phyloP scores from a whole-genome alignment of 202 grass and related monocot species.

The Dendrocalamus latiflorus region DNA sequence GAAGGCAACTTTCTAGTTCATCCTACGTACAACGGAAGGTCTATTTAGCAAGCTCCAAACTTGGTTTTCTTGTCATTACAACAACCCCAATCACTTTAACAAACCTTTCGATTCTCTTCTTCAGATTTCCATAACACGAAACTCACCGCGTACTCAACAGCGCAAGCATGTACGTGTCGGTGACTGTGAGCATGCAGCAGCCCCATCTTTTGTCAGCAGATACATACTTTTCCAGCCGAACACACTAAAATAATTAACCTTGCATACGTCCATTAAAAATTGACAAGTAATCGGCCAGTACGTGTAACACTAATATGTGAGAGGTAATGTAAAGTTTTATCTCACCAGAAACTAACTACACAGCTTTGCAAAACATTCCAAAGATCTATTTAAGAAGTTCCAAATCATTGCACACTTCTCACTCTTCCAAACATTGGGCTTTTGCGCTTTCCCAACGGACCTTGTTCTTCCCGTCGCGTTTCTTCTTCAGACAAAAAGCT shows the following conservation, averaged over 20 bases:
- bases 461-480: neutral
- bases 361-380: neutral
- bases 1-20: constrained; percentile 1
- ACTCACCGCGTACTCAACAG: neutral
- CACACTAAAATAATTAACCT: neutral
- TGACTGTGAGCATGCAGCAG: too few species aligned
- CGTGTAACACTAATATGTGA: neutral
- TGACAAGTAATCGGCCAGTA: neutral
- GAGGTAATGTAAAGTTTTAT: neutral
- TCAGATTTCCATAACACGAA: neutral
- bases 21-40: neutral
- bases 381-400: too few species aligned
- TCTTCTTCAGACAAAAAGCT: neutral
- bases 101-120: neutral
- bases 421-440: too few species aligned
- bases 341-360: neutral
- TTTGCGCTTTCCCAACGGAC: neutral
- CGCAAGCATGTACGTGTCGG: neutral
- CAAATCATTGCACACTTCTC: neutral
- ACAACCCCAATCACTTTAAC: neutral
- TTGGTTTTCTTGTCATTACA: neutral
- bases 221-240: neutral
- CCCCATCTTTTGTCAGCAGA: too few species aligned
- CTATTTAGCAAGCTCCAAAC: neutral
- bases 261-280: neutral